These are phyloP conservation scores for Magnolia officinalis DNA, from an alignment of 164 flowering plant genomes.

Conservation along the genomic window DNA sequence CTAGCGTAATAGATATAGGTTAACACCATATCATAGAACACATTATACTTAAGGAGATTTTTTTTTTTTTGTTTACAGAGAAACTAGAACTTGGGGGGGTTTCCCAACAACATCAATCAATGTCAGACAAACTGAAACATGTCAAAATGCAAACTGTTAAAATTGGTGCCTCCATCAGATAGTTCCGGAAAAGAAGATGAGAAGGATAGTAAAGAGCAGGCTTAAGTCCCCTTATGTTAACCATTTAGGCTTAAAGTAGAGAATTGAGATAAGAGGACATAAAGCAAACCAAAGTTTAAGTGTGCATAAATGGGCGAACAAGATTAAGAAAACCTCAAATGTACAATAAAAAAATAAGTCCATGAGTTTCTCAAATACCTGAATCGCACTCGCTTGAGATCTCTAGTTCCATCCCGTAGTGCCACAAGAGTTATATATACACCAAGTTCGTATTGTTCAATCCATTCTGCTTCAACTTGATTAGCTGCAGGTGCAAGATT, in stretches of 20 bases:
- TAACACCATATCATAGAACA: background rate
- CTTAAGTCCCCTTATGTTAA: background rate
- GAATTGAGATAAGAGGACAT: background rate
- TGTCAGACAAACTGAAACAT: background rate
- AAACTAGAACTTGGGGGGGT: no score
- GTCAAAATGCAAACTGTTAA: background rate
- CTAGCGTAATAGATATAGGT: no score
- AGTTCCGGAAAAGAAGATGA: background rate
- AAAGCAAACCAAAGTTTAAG: background rate
- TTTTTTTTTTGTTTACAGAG: no score
- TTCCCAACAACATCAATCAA: background rate
- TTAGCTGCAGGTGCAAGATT: constrained; percentile 23
- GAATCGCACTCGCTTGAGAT: constrained; percentile 87
- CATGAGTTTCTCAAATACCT: constrained; percentile 39
- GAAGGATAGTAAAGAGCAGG: background rate
- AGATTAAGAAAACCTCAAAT: background rate
- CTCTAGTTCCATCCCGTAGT: constrained; percentile 67
- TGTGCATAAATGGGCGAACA: background rate
- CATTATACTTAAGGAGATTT: background rate
- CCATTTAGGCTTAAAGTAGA: background rate
- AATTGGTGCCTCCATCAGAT: background rate
- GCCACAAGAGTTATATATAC: constrained; percentile 80
- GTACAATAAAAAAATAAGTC: background rate
- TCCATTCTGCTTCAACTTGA: constrained; percentile 79
- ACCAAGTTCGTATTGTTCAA: constrained; percentile 85